phyloP scores from a whole-genome alignment of 257 asterid genomes.

The Forsythia viridissima region DNA sequence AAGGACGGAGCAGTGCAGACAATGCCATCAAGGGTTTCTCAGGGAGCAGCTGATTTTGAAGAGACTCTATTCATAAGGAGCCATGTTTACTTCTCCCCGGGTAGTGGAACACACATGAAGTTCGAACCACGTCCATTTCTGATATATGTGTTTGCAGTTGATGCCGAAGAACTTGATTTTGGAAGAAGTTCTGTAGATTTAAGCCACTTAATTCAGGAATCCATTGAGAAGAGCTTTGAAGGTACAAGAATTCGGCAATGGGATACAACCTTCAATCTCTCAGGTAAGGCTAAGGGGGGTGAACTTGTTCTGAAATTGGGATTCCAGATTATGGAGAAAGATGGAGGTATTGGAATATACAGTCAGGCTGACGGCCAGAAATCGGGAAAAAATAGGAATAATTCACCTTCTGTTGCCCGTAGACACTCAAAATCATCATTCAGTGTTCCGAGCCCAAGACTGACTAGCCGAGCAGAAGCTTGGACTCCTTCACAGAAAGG shows the following conservation, averaged over 20 bases:
- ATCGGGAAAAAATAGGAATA: slow-evolving; percentile 26
- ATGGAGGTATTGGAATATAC: slow-evolving; percentile 83
- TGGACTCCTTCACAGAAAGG: slow-evolving; percentile 69
- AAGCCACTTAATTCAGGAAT: slow-evolving; percentile 66
- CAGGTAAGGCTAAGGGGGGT: slow-evolving; percentile 91
- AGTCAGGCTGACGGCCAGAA: slow-evolving; percentile 59
- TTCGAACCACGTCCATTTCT: slow-evolving; percentile 83
- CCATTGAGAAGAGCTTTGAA: slow-evolving; percentile 66
- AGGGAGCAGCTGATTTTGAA: slow-evolving; percentile 85
- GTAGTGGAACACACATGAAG: slow-evolving; percentile 47
- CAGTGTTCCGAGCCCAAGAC: slow-evolving; percentile 76
- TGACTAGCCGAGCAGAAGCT: slow-evolving; percentile 50
- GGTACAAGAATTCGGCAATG: slow-evolving; percentile 74
- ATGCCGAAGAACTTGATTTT: slow-evolving; percentile 76
- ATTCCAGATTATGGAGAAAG: slow-evolving; percentile 97
- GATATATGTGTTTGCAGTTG: slow-evolving; percentile 71
- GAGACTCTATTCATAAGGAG: slow-evolving; percentile 83
- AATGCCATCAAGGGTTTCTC: slow-evolving; percentile 85
- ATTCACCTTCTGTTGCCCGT: slow-evolving; percentile 56
- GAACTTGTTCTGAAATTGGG: slow-evolving; percentile 81
- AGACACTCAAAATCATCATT: slow-evolving; percentile 76
- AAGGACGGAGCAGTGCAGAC: slow-evolving; percentile 81
- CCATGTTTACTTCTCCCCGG: slow-evolving; percentile 74
- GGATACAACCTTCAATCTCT: slow-evolving; percentile 59
- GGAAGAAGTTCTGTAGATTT: slow-evolving; percentile 72